A percentile compares a stretch with the other conserved stretches of the same genome.
phyloP scores from a whole-genome alignment of 2,329 filamentous ascomycete genomes.

The Dichotomopilus funicola region DNA sequence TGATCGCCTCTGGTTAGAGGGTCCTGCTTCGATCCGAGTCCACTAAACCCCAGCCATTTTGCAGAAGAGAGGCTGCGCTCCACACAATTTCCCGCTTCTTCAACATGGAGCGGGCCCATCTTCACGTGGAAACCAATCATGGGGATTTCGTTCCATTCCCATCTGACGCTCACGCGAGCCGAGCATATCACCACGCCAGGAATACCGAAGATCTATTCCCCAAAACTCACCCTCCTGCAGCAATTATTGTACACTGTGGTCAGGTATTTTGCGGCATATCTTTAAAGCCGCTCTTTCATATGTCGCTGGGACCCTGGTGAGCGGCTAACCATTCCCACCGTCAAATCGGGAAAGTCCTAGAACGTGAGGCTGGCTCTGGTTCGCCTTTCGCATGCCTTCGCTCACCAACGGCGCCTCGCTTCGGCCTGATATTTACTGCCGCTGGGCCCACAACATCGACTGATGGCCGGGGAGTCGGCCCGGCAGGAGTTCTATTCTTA shows the following conservation, averaged over 20 bases:
- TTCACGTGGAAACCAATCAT: conserved; percentile 14
- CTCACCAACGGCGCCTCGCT: neutral
- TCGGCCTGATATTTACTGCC: neutral
- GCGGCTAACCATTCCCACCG: neutral
- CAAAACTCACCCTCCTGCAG: conserved; percentile 7
- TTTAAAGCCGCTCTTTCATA: neutral
- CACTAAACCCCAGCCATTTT: neutral
- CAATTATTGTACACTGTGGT: conserved; percentile 6
- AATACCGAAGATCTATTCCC: conserved; percentile 14
- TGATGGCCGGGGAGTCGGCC: neutral
- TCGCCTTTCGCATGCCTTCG: neutral
- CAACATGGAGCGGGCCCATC: conserved; percentile 2
- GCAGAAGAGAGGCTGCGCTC: conserved; percentile 4
- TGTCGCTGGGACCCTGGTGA: neutral
- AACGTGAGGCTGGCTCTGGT: neutral
- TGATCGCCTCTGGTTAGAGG: neutral
- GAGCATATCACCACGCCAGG: conserved; percentile 4
- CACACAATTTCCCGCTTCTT: neutral
- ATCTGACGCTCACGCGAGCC: conserved; percentile 4
- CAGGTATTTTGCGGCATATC: conserved; percentile 4
- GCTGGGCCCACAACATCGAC: neutral
- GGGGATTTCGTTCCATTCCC: conserved; percentile 8
- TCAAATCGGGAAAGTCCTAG: neutral
- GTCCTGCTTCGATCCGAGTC: neutral
- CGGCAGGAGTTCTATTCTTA: neutral